Conservation (phyloP, 768 basidiomycete genomes). For the Russula lepida region DNA sequence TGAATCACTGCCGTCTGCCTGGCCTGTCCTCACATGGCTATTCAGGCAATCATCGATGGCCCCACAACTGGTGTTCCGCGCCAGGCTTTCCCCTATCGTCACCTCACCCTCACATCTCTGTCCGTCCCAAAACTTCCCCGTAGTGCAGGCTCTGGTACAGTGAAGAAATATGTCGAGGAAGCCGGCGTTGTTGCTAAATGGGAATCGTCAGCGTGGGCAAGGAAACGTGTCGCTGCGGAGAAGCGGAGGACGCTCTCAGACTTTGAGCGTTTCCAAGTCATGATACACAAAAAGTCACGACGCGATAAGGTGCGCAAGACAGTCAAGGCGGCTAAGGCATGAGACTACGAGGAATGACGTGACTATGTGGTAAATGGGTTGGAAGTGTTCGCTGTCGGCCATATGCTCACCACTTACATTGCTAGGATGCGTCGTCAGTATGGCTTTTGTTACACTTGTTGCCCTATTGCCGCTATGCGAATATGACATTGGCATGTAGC, state of each 20-base stretch:
- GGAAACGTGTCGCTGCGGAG: conserved; percentile 69
- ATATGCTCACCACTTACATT: background rate
- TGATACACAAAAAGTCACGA: conserved; percentile 84
- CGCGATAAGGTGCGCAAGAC: conserved; percentile 70
- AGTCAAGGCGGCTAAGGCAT: conserved; percentile 51
- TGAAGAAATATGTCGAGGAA: conserved; percentile 85
- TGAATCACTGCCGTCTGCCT: background rate
- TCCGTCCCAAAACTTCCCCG: conserved; percentile 79
- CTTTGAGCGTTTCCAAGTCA: conserved; percentile 85
- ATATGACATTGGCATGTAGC: conserved; percentile 8
- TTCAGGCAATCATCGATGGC: conserved; percentile 90
- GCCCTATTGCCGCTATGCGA: background rate
- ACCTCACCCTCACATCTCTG: conserved; percentile 85
- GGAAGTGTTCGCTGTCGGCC: background rate
- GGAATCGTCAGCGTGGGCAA: conserved; percentile 82
- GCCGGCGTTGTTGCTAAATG: conserved; percentile 80
- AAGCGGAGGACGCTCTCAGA: conserved; percentile 74
- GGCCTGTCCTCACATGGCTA: background rate
- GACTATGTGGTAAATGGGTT: background rate
- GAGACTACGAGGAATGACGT: conserved; percentile 7
- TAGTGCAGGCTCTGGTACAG: conserved; percentile 67
- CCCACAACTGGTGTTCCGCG: conserved; percentile 88
- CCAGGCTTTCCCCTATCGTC: conserved; percentile 85
- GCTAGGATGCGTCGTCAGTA: background rate
- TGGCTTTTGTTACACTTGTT: background rate